phyloP scores from a whole-genome alignment of 306 rosid species.

The Cucurbita maxima region DNA sequence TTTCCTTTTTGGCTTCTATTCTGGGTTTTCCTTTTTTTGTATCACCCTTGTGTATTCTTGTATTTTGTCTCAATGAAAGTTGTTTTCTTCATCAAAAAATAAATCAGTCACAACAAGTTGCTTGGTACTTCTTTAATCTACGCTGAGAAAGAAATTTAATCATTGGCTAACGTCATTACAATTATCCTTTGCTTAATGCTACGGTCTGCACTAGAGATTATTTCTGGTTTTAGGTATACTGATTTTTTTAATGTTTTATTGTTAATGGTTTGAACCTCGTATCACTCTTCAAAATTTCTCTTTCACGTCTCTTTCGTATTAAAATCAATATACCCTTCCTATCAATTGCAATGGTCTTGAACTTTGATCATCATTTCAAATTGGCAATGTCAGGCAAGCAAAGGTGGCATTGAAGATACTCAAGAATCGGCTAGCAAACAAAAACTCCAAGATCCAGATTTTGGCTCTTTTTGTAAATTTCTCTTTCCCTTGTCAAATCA shows the following conservation, averaged over 20 bases:
- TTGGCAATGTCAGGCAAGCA: slow-evolving; percentile 65
- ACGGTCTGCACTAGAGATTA: not conserved
- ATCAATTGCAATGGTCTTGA: not conserved
- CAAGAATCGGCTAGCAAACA: slow-evolving; percentile 67
- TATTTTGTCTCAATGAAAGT: not conserved
- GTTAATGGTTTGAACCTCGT: not conserved
- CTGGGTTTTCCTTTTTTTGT: not conserved
- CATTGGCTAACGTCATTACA: not conserved
- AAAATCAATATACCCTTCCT: not conserved
- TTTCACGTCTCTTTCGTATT: not conserved
- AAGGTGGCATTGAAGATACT: slow-evolving; percentile 88
- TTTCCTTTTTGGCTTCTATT: not conserved
- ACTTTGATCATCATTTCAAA: slow-evolving; percentile 5
- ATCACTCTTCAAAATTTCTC: not conserved
- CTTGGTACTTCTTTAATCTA: not conserved
- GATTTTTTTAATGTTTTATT: not conserved
- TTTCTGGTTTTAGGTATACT: not conserved
- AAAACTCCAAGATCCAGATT: slow-evolving; percentile 73
- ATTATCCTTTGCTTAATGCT: not conserved
- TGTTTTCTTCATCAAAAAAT: not conserved
- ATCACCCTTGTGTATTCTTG: not conserved
- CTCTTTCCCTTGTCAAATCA: slow-evolving; percentile 6
- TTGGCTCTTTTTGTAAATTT: slow-evolving; percentile 83
- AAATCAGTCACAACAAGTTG: not conserved
- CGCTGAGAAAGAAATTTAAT: not conserved